These are phyloP conservation scores for Xerocomus potaroensis DNA, from an alignment of 768 basidiomycete species.

Conservation along the genomic window DNA sequence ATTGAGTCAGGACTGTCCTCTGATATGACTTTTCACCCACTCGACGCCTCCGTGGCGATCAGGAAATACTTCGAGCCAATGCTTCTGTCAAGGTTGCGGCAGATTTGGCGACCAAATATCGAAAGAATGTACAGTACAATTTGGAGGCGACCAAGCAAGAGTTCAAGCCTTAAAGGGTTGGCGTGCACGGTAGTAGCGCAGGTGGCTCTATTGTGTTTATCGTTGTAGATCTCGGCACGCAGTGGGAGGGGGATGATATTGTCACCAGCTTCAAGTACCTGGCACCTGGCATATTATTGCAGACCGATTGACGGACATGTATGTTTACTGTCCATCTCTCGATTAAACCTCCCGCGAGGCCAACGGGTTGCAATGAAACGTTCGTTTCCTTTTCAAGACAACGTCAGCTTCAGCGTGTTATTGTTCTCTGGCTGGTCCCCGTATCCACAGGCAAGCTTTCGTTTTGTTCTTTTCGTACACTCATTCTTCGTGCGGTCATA, in stretches of 20 bases:
- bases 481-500: background rate
- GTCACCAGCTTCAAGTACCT: too few species aligned
- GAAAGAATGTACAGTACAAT: constrained; percentile 92
- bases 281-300: background rate
- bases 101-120: constrained; percentile 80
- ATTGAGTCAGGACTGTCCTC: too few species aligned
- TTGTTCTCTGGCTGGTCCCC: constrained; percentile 11
- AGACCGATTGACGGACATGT: background rate
- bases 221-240: background rate
- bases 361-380: background rate
- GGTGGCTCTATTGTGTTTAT: too few species aligned
- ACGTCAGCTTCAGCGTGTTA: constrained; percentile 1
- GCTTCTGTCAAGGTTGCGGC: constrained; percentile 75
- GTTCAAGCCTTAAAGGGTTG: constrained; percentile 4
- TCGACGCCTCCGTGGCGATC: background rate
- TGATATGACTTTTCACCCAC: too few species aligned
- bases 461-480: constrained; percentile 21
- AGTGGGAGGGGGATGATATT: background rate
- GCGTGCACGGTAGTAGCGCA: too few species aligned
- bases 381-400: constrained; percentile 28
- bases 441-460: background rate
- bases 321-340: too few species aligned
- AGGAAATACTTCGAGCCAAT: constrained; percentile 82
- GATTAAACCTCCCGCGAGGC: too few species aligned
- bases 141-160: constrained; percentile 61